A percentile compares a stretch with the other conserved stretches of the same genome.
Evolutionary conservation across 257 asterid genomes (phyloP).

Genomic region (Scutellaria baicalensis): DNA sequence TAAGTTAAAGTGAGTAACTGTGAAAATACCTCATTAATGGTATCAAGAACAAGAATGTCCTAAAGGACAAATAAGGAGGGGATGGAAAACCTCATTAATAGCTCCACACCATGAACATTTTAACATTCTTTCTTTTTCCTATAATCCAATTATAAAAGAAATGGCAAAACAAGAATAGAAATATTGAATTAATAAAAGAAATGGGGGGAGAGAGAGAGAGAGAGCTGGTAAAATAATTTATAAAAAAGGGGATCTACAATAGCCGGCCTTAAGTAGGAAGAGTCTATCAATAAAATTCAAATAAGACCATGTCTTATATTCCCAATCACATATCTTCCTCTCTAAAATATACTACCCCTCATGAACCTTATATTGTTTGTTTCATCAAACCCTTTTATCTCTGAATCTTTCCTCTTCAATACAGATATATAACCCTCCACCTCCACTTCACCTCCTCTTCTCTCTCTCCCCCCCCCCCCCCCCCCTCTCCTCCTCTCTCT

Average conservation of each 20-base stretch:
- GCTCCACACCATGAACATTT: too few species aligned
- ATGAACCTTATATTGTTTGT: constrained; percentile 26
- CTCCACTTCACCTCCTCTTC: background rate
- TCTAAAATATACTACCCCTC: background rate
- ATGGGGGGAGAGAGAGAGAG: background rate
- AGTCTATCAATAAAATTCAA: constrained; percentile 15
- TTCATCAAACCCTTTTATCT: background rate
- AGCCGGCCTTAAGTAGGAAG: constrained; percentile 30
- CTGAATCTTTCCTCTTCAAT: background rate
- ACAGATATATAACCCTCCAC: background rate
- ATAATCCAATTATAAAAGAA: too few species aligned
- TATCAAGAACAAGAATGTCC: too few species aligned
- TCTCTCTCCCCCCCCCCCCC: background rate
- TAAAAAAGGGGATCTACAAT: background rate
- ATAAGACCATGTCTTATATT: constrained; percentile 4
- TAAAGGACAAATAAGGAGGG: too few species aligned
- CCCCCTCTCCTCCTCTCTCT: background rate
- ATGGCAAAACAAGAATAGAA: too few species aligned
- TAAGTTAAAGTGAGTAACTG: too few species aligned
- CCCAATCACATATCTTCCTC: background rate
- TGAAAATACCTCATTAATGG: too few species aligned
- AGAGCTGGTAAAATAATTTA: background rate
- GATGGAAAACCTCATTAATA: too few species aligned
- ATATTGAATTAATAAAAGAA: background rate
- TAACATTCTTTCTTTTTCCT: too few species aligned